phyloP scores from a whole-genome alignment of 768 basidiomycete genomes.

The Pisolithus microcarpus region DNA sequence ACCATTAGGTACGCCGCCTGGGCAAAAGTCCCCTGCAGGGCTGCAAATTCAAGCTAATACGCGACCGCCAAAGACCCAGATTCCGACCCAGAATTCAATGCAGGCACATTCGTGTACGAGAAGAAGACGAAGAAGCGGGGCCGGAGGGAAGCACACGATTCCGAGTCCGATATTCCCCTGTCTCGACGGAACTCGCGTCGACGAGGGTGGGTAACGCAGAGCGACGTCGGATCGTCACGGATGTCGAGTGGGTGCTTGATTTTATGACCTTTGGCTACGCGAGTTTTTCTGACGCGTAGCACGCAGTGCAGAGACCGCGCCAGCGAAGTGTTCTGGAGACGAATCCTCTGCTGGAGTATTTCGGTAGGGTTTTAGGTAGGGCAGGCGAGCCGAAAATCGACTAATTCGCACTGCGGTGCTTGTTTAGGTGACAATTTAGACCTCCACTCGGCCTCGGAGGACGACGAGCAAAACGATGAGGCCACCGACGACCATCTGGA shows the following conservation, averaged over 20 bases:
- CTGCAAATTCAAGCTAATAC: not conserved
- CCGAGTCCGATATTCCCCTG: constrained; percentile 5
- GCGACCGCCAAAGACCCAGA: constrained; percentile 18
- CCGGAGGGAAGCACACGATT: constrained; percentile 11
- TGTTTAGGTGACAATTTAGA: constrained; percentile 35
- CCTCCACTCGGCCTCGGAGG: constrained; percentile 48
- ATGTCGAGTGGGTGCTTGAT: constrained; percentile 8
- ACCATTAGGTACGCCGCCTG: constrained; percentile 25
- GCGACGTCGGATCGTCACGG: constrained; percentile 2
- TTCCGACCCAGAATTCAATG: constrained; percentile 29
- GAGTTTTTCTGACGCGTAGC: not conserved
- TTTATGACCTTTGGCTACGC: not conserved
- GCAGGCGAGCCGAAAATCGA: not conserved
- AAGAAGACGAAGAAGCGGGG: constrained; percentile 18
- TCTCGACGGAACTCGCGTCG: constrained; percentile 11
- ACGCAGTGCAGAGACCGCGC: constrained; percentile 3
- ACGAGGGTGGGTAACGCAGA: constrained; percentile 8
- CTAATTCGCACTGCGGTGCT: not conserved
- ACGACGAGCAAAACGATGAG: constrained; percentile 16
- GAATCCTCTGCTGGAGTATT: constrained; percentile 47
- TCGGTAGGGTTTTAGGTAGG: constrained; percentile 29
- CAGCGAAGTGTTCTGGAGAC: constrained; percentile 3
- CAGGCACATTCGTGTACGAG: constrained; percentile 24
- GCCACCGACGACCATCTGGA: constrained; percentile 16
- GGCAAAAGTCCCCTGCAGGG: not conserved